phyloP scores from a whole-genome alignment of 768 basidiomycete species.

The Pleurotus ostreatus region DNA sequence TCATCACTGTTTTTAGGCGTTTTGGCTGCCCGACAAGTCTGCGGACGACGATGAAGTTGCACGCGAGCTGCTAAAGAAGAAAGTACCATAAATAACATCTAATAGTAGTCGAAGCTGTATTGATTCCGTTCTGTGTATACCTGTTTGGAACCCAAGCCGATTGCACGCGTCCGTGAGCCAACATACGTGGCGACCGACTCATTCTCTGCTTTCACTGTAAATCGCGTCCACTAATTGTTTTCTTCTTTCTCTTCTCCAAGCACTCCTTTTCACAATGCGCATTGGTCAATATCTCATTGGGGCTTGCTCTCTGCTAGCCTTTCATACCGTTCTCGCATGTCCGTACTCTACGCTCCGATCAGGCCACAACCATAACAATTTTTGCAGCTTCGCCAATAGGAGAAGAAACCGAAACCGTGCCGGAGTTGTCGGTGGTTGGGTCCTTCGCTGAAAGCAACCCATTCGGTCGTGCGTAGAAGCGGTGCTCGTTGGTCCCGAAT shows the following conservation, averaged over 20 bases:
- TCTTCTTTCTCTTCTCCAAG: background rate
- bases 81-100: slow-evolving; percentile 13
- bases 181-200: slow-evolving; percentile 3
- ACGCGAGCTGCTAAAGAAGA: slow-evolving; percentile 63
- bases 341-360: slow-evolving; percentile 10
- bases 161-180: background rate
- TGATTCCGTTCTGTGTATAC: background rate
- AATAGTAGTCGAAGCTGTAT: background rate
- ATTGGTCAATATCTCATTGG: slow-evolving; percentile 11
- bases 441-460: slow-evolving; percentile 69
- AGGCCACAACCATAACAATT: background rate
- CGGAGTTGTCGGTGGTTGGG: slow-evolving; percentile 51
- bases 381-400: slow-evolving; percentile 14
- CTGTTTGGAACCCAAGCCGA: background rate
- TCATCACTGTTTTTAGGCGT: slow-evolving; percentile 15
- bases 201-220: background rate
- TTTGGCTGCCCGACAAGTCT: slow-evolving; percentile 17
- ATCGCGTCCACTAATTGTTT: background rate
- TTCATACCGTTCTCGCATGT: slow-evolving; percentile 17
- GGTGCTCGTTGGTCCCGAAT: slow-evolving; percentile 8
- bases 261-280: slow-evolving; percentile 15
- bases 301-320: slow-evolving; percentile 10
- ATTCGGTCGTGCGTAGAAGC: slow-evolving; percentile 62
- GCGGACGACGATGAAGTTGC: slow-evolving; percentile 66
- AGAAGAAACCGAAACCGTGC: slow-evolving; percentile 32